Evolutionary conservation across 2,329 filamentous ascomycete species (phyloP).

Genomic region (Fusarium sp.): DNA sequence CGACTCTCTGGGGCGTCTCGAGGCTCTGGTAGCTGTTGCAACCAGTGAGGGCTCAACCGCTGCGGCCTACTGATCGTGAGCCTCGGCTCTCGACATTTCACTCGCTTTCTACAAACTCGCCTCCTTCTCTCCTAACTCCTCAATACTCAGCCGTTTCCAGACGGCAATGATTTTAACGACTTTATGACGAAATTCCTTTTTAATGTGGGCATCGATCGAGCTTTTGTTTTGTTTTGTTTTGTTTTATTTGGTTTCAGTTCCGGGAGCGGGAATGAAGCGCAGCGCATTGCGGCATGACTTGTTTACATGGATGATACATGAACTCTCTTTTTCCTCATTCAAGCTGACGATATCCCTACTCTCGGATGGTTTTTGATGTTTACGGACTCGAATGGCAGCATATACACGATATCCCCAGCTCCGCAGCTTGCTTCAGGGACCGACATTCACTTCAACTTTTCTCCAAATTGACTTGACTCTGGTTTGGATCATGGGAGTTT

Average conservation of each 20-base stretch:
- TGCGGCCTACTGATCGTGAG: conserved; percentile 48
- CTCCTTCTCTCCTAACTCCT: background rate
- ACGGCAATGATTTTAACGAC: conserved; percentile 40
- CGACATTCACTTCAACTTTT: conserved; percentile 12
- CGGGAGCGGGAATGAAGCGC: conserved; percentile 34
- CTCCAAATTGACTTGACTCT: conserved; percentile 8
- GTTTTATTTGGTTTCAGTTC: conserved; percentile 26
- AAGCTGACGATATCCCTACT: conserved; percentile 32
- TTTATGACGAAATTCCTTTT: conserved; percentile 36
- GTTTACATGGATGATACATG: conserved; percentile 37
- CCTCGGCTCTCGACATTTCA: background rate
- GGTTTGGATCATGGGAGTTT: conserved; percentile 5
- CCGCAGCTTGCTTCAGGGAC: conserved; percentile 1
- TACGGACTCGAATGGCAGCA: conserved; percentile 23
- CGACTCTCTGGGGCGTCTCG: conserved; percentile 51
- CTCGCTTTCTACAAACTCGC: background rate
- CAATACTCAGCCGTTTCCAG: conserved; percentile 8
- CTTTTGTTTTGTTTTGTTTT: background rate
- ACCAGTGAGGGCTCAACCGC: conserved; percentile 55
- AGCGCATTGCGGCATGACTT: conserved; percentile 34
- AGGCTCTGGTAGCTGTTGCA: conserved; percentile 56
- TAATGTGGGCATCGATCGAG: background rate
- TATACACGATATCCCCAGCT: conserved; percentile 26
- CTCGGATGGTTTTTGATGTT: conserved; percentile 15
- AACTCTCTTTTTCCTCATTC: conserved; percentile 18